Conservation (phyloP, 2,329 filamentous ascomycete species). For the Pseudogymnoascus verrucosus region DNA sequence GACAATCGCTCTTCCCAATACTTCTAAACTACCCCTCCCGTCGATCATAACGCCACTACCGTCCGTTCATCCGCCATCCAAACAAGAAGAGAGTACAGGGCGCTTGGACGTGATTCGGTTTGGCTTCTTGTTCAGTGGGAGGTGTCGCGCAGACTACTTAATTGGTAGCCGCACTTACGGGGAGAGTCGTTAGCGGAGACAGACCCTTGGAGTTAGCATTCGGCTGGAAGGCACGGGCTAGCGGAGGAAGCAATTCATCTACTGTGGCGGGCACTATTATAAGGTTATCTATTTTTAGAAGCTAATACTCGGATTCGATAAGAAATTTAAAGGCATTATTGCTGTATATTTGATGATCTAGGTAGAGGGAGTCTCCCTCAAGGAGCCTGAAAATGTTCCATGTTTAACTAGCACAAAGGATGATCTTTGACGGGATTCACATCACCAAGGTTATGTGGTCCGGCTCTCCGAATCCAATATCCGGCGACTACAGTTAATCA, state of each 20-base stretch:
- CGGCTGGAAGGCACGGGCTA: not conserved
- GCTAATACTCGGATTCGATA: not conserved
- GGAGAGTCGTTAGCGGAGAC: not conserved
- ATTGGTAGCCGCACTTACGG: not conserved
- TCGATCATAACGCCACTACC: not conserved
- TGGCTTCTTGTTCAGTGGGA: not conserved
- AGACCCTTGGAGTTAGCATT: not conserved
- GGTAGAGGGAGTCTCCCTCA: not conserved
- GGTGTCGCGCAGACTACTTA: not conserved
- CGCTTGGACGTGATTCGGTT: not conserved
- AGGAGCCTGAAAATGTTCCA: not conserved
- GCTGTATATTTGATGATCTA: not conserved
- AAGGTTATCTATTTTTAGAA: not conserved
- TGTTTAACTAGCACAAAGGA: not conserved
- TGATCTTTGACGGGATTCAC: not conserved
- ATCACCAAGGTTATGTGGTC: not conserved
- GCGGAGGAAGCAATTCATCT: not conserved
- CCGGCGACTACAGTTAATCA: no score
- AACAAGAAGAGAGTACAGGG: not conserved
- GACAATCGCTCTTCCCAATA: not conserved
- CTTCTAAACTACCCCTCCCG: not conserved
- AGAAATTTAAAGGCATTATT: not conserved
- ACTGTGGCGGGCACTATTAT: not conserved
- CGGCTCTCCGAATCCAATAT: not conserved
- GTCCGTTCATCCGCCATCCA: not conserved